Evolutionary conservation across 176 grass and related monocot genomes (phyloP), one percentile per base, ranked within the genome.

Genomic region (Oryza meridionalis): DNA sequence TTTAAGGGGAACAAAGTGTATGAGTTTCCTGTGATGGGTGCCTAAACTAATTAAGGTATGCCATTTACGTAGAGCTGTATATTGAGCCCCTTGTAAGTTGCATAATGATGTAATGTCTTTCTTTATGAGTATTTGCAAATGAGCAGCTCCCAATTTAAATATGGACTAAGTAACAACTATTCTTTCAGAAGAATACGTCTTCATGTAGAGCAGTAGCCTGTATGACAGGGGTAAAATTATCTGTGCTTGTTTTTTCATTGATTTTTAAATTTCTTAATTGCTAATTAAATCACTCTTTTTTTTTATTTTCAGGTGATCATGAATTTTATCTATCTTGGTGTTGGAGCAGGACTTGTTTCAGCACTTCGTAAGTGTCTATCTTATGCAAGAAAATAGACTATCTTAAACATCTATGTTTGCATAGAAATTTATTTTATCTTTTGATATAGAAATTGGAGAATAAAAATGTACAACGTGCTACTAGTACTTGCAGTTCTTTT

Each of bases 311-410:
- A 97, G 94, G 88, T 92, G 16, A 83, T 87, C 79, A 42, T 91
- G 72, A 92, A 91, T 40, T 97, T 91, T 77, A 38, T 97, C 6
- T 97, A 94, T 81, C 82, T 97, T 77, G 92, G 74, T 70, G 80
- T 92, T 79, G 94, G 90, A 89, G 71, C 92, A 47, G 90, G 90
- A 13, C 7, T 92, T 25, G 92, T 77, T 84, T 90, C 92, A 66
- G 17, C 86, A 62, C 78, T 97, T 61, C 74, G 92, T 94, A 70
- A 91, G 90, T 82, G 40, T 9, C 19, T 44, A 72, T 37, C 16
- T 66, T 27, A 27, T 70, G 32, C 27, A 45, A 40, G 33, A 70
- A 70, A 67, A 80, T 31, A 37, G 55, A 25, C 64, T 1, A 40
- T 40, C 38, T 40, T 50, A 53, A 9, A 26, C 33, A 79, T n/a